These are phyloP conservation scores for Talaromyces thailandensis DNA, from an alignment of 495 filamentous ascomycete species.

Conservation along the genomic window DNA sequence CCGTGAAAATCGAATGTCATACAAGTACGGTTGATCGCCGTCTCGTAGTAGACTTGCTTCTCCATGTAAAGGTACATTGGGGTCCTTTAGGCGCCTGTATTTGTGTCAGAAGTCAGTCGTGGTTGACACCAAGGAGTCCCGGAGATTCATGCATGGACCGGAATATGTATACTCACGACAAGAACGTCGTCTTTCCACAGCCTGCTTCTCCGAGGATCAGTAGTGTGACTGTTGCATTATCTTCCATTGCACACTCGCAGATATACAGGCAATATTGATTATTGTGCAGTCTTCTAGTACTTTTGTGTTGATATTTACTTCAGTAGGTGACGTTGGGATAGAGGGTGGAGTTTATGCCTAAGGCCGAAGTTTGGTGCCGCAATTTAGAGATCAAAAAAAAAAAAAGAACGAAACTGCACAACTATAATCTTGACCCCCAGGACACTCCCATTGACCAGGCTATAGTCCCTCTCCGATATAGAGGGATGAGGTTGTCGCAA, in stretches of 20 bases:
- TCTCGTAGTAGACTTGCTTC: conserved; percentile 48
- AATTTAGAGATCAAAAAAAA: neutral
- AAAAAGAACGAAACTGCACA: neutral
- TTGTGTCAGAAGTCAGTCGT: conserved; percentile 14
- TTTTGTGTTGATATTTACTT: neutral
- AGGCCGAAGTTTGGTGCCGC: neutral
- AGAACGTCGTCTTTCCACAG: conserved; percentile 80
- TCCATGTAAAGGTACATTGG: conserved; percentile 1
- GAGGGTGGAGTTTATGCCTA: neutral
- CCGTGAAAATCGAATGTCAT: conserved; percentile 60
- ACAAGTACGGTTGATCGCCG: conserved; percentile 74
- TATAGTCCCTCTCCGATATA: neutral
- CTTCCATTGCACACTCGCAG: conserved; percentile 2
- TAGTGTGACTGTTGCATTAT: conserved; percentile 48
- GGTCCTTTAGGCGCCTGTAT: conserved; percentile 10
- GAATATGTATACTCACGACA: conserved; percentile 61
- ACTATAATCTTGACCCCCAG: neutral
- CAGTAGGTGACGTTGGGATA: neutral
- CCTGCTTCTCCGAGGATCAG: conserved; percentile 71
- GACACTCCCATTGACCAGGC: neutral
- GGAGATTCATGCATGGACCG: neutral
- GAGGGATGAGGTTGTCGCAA: conserved; percentile 1
- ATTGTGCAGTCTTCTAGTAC: neutral
- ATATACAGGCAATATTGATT: neutral
- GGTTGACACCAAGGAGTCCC: too few species aligned